phyloP scores from a whole-genome alignment of 148 eudicot genomes.

The Chenopodium quinoa region DNA sequence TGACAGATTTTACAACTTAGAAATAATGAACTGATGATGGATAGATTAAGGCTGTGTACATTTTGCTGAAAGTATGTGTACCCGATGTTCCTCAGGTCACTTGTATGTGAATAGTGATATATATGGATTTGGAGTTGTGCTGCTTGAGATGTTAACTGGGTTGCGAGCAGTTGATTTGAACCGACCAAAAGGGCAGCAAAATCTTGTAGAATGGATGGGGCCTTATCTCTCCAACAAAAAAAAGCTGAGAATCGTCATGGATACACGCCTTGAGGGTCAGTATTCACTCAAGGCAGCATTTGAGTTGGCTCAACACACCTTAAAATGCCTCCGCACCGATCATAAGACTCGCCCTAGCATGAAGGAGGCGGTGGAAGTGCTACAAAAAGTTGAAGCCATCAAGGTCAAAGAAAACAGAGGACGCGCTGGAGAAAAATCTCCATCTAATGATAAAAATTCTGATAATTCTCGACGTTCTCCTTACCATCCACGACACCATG shows the following conservation, averaged over 20 bases:
- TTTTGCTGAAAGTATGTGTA: neutral
- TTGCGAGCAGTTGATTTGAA: constrained; percentile 51
- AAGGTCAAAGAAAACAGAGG: constrained; percentile 16
- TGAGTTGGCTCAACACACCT: constrained; percentile 43
- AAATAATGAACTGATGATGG: neutral
- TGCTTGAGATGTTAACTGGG: constrained; percentile 70
- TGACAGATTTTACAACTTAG: too few species aligned
- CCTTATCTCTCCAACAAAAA: constrained; percentile 42
- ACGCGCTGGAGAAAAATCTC: neutral
- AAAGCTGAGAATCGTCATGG: constrained; percentile 56
- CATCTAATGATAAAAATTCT: neutral
- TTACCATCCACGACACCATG: constrained; percentile 8
- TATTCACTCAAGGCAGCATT: constrained; percentile 57
- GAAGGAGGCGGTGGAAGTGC: constrained; percentile 48
- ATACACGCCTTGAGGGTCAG: constrained; percentile 52
- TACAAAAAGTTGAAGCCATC: constrained; percentile 22
- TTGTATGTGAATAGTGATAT: constrained; percentile 79
- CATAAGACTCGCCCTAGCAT: constrained; percentile 55
- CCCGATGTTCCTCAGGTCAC: constrained; percentile 39
- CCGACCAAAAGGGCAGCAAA: constrained; percentile 49
- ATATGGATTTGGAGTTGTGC: constrained; percentile 82
- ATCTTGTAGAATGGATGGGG: constrained; percentile 51
- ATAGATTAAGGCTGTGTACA: neutral
- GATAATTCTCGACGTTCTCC: constrained; percentile 13
- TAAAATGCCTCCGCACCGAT: constrained; percentile 41